These are phyloP conservation scores for Neurospora sp. DNA, from an alignment of 495 filamentous ascomycete genomes.

Conservation along the genomic window DNA sequence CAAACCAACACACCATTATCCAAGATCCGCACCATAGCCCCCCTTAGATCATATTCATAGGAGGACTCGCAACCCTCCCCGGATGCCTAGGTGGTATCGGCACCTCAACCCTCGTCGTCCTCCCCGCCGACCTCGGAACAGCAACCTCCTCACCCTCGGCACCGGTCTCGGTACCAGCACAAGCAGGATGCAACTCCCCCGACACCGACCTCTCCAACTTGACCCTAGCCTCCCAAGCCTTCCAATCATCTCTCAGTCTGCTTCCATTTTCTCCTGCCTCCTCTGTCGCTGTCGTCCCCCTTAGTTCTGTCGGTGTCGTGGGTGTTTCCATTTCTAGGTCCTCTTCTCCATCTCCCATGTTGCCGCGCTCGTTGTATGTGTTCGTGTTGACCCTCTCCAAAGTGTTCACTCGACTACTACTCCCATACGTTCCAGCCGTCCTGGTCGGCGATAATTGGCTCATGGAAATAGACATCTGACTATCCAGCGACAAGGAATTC, in stretches of 20 bases:
- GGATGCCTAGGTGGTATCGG: neutral
- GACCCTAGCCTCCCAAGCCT: slow-evolving; percentile 19
- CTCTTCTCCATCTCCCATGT: neutral
- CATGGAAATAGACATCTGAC: neutral
- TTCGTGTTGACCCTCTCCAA: neutral
- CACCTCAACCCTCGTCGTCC: neutral
- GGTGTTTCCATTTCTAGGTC: neutral
- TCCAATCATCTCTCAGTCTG: slow-evolving; percentile 20
- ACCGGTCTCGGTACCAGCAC: neutral
- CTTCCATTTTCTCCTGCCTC: neutral
- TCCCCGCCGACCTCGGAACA: neutral
- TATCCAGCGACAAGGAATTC: neutral
- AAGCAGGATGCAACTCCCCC: slow-evolving; percentile 17
- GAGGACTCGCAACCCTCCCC: neutral
- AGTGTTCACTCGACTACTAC: neutral
- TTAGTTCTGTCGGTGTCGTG: neutral
- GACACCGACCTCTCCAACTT: slow-evolving; percentile 18
- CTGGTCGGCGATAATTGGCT: neutral
- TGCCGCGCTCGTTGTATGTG: too few relatives aligned
- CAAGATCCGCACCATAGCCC: neutral
- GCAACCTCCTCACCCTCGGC: neutral
- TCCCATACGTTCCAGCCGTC: neutral
- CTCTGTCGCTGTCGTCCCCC: slow-evolving; percentile 7
- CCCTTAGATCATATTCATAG: neutral
- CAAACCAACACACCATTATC: neutral